Evolutionary conservation across 1,284 basidiomycete species (phyloP).

Genomic region (Leccinum fallax): DNA sequence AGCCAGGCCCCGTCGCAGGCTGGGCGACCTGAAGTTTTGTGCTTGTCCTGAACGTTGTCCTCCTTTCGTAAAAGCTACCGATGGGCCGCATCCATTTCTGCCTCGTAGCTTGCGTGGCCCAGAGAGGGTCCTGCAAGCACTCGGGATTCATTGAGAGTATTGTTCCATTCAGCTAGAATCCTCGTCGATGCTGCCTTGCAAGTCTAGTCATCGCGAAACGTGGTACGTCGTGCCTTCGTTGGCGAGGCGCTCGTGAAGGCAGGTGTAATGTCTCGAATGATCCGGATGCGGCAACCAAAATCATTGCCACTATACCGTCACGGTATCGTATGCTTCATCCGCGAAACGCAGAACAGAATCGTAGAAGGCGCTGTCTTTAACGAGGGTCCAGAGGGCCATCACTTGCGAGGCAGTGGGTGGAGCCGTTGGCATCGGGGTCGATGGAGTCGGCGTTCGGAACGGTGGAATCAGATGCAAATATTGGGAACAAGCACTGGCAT

Average conservation of each 20-base stretch:
- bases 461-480: neutral
- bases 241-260: neutral
- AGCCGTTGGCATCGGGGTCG: neutral
- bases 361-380: neutral
- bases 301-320: neutral
- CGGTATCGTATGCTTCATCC: too few relatives aligned
- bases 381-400: neutral
- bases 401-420: neutral
- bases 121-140: neutral
- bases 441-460: neutral
- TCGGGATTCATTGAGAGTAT: neutral
- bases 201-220: neutral
- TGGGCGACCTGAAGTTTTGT: neutral
- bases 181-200: neutral
- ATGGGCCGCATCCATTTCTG: neutral
- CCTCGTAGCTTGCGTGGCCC: neutral
- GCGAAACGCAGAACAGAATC: neutral
- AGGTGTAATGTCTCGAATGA: neutral
- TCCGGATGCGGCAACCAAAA: neutral
- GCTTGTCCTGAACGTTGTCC: too few relatives aligned
- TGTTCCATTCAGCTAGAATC: neutral
- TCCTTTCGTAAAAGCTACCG: too few relatives aligned
- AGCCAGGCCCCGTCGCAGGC: neutral
- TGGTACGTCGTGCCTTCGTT: neutral
- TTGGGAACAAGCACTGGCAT: neutral